These are phyloP conservation scores for Pseudogymnoascus sp. DNA, from an alignment of 2,329 filamentous ascomycete species.

Conservation along the genomic window DNA sequence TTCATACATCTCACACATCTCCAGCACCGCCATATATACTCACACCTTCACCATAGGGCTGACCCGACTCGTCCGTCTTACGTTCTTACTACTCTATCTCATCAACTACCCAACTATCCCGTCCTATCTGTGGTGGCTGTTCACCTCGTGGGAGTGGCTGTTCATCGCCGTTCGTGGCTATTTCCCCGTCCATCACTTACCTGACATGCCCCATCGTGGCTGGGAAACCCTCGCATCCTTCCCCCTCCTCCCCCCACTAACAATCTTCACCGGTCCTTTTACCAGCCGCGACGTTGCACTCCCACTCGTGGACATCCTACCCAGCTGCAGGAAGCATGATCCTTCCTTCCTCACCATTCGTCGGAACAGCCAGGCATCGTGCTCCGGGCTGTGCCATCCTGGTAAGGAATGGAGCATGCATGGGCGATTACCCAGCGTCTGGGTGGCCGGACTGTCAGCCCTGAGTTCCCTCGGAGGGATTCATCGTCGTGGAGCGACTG, in stretches of 20 bases:
- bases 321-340: background rate
- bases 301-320: background rate
- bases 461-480: background rate
- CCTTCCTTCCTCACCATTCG: background rate
- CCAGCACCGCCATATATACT: background rate
- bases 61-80: background rate
- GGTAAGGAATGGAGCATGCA: background rate
- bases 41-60: background rate
- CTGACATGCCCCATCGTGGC: background rate
- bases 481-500: background rate
- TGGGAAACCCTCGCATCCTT: background rate
- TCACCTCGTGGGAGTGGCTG: background rate
- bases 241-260: background rate
- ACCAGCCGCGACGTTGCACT: background rate
- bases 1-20: background rate
- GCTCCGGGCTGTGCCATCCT: background rate
- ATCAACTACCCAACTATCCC: background rate
- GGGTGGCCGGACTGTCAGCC: background rate
- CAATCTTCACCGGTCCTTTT: background rate
- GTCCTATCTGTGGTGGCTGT: background rate
- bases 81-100: background rate
- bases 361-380: background rate
- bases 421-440: background rate
- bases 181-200: no score
- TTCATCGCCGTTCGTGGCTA: background rate